Evolutionary conservation across 257 asterid species (phyloP).

Genomic region (Lycium barbarum): DNA sequence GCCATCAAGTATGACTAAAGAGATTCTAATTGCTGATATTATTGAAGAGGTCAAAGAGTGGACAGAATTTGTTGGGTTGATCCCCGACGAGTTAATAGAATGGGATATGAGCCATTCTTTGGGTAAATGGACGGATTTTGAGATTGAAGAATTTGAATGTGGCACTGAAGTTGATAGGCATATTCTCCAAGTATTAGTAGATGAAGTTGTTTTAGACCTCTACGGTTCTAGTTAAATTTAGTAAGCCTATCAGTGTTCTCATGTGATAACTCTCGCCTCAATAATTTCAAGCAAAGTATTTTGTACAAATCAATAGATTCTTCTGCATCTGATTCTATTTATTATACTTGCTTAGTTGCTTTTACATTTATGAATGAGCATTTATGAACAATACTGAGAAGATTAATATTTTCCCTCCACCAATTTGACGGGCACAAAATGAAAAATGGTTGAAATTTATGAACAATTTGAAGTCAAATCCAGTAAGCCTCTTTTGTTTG

Average conservation of each 20-base stretch:
- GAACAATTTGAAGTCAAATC: background rate
- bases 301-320: constrained; percentile 15
- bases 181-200: constrained; percentile 64
- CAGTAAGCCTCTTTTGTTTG: background rate
- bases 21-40: constrained; percentile 59
- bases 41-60: constrained; percentile 69
- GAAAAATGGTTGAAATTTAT: background rate
- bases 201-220: constrained; percentile 72
- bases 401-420: background rate
- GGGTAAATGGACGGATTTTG: constrained; percentile 50
- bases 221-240: constrained; percentile 29
- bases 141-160: constrained; percentile 61
- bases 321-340: background rate
- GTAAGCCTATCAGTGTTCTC: background rate
- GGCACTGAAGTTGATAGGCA: constrained; percentile 63
- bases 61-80: constrained; percentile 56
- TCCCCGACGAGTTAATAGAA: constrained; percentile 64
- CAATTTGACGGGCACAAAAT: background rate
- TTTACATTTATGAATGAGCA: background rate
- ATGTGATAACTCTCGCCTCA: background rate
- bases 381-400: background rate
- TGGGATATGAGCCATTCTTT: constrained; percentile 69
- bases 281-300: constrained; percentile 21
- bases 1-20: constrained; percentile 58
- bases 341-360: background rate